These are phyloP conservation scores for Dactylellina parvicollis DNA, from an alignment of 2,329 filamentous ascomycete genomes.

Conservation along the genomic window DNA sequence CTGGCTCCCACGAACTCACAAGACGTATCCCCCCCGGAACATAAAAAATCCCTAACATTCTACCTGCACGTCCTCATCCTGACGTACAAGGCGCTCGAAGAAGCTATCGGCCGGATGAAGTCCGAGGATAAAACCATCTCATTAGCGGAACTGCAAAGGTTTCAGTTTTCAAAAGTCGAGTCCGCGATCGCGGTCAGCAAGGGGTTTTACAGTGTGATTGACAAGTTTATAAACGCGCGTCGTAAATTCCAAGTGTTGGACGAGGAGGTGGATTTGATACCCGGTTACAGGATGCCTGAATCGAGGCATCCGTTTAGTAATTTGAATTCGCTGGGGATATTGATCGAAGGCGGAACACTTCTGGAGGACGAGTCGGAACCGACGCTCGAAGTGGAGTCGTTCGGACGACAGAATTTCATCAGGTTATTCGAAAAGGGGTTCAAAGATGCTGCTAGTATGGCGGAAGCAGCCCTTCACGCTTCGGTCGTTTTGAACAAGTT, in stretches of 20 bases:
- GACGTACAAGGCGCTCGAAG: neutral
- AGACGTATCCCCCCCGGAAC: no score
- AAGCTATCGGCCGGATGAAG: neutral
- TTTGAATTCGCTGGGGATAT: neutral
- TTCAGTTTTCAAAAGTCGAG: neutral
- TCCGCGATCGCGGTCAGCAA: neutral
- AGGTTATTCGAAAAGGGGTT: neutral
- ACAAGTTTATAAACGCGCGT: neutral
- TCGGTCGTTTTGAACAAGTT: neutral
- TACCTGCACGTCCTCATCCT: constrained; percentile 6
- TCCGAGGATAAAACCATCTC: neutral
- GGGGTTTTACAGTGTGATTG: neutral
- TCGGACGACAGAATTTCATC: neutral
- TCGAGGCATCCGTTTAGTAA: neutral
- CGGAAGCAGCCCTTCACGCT: neutral
- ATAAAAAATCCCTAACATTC: constrained; percentile 5
- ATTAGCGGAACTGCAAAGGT: neutral
- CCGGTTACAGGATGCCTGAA: neutral
- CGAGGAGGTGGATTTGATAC: neutral
- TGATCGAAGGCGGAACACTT: constrained; percentile 3
- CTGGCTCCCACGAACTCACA: no score
- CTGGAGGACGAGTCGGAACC: neutral
- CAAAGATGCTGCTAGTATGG: neutral
- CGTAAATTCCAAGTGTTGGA: neutral
- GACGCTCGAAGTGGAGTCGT: neutral